A percentile compares a stretch with the other conserved stretches of the same genome.
phyloP scores from a whole-genome alignment of 371 early-diverging fungal species.

The Mycotypha africana region DNA sequence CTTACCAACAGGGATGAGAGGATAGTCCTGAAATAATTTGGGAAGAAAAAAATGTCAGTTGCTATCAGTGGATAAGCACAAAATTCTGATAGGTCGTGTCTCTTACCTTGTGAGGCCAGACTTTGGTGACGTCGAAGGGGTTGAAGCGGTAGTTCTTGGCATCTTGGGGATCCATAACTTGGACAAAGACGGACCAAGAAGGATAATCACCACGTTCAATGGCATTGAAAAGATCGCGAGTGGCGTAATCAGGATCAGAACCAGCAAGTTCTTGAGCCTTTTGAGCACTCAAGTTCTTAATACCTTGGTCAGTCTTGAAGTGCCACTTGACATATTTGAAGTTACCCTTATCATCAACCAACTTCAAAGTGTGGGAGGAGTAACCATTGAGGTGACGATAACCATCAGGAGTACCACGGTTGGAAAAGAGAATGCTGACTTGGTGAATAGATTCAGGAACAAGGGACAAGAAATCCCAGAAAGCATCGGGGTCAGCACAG shows the following conservation, averaged over 20 bases:
- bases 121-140: conserved; percentile 83
- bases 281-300: conserved; percentile 63
- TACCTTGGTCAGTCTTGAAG: conserved; percentile 79
- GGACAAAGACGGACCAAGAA: conserved; percentile 70
- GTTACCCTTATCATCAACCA: conserved; percentile 67
- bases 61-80: not conserved
- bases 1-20: conserved; percentile 67
- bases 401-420: conserved; percentile 80
- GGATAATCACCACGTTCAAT: conserved; percentile 73
- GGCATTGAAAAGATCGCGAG: conserved; percentile 68
- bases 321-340: conserved; percentile 83
- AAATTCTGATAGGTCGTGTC: not conserved
- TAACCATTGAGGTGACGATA: conserved; percentile 79
- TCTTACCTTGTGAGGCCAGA: conserved; percentile 64
- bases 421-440: conserved; percentile 72
- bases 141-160: conserved; percentile 73
- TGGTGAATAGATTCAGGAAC: conserved; percentile 79
- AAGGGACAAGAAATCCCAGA: conserved; percentile 69
- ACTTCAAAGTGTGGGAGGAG: conserved; percentile 71
- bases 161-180: conserved; percentile 70
- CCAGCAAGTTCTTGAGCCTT: conserved; percentile 61
- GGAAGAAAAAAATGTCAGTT: conserved; percentile 18
- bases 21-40: conserved; percentile 41
- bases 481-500: conserved; percentile 45
- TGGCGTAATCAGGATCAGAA: conserved; percentile 68